These are phyloP conservation scores for Kitagawia praeruptora DNA, from an alignment of 129 eudicot genomes.

Conservation along the genomic window DNA sequence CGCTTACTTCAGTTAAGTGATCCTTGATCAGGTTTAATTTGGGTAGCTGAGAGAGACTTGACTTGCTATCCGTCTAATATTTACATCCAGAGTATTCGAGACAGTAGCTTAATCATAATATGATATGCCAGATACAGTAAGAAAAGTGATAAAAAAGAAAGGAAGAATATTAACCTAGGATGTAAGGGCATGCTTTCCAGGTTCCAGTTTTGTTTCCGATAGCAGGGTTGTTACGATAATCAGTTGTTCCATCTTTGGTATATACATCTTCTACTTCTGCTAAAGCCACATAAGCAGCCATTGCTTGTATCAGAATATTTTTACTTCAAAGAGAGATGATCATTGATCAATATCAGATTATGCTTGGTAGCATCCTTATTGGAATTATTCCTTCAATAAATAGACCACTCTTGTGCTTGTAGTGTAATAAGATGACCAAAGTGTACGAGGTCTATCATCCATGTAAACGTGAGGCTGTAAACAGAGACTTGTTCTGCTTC, in stretches of 20 bases:
- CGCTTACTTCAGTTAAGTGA: not conserved
- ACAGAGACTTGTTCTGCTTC: not conserved
- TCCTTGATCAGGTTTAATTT: no score
- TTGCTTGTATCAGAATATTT: not conserved
- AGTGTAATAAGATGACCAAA: not conserved
- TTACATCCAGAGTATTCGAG: no score
- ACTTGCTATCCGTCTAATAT: no score
- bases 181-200: slow-evolving; percentile 89
- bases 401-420: no score
- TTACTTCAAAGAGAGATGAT: not conserved
- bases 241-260: slow-evolving; percentile 66
- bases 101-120: no score
- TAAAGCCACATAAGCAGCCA: not conserved
- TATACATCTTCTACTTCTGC: slow-evolving; percentile 25
- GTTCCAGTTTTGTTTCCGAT: slow-evolving; percentile 60
- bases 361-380: not conserved
- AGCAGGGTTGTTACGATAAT: slow-evolving; percentile 55
- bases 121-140: not conserved
- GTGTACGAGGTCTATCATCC: not conserved
- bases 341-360: not conserved
- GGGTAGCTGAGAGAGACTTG: no score
- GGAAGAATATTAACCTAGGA: slow-evolving; percentile 44
- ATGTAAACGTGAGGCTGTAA: not conserved
- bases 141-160: not conserved
- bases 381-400: not conserved